phyloP scores from a whole-genome alignment of 345 rosid species.

The Salix viminalis region DNA sequence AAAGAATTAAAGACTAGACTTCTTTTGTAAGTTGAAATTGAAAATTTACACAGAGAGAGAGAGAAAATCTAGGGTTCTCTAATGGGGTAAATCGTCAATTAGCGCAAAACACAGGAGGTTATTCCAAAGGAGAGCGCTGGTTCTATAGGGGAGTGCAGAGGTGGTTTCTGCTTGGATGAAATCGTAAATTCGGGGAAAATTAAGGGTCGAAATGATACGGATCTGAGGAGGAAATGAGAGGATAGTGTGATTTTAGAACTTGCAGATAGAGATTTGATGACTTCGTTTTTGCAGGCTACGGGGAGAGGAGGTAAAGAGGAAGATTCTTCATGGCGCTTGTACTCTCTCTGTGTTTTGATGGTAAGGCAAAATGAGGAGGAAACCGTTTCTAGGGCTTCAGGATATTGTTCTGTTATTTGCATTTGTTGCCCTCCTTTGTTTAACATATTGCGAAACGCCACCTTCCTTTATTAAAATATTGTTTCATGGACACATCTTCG shows the following conservation, averaged over 20 bases:
- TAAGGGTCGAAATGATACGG: conserved; percentile 14
- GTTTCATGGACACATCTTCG: neutral
- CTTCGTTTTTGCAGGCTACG: neutral
- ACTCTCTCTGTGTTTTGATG: neutral
- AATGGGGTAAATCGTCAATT: neutral
- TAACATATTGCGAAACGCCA: neutral
- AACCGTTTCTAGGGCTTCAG: conserved; percentile 20
- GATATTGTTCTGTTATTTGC: conserved; percentile 7
- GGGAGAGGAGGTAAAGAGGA: neutral
- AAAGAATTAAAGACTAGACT: neutral
- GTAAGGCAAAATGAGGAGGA: neutral
- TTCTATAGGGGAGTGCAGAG: neutral
- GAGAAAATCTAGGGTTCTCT: conserved; percentile 1
- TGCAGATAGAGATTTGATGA: neutral
- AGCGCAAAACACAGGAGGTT: neutral
- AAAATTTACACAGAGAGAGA: neutral
- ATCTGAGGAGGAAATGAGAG: conserved; percentile 22
- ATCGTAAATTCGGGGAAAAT: conserved; percentile 29
- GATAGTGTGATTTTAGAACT: neutral
- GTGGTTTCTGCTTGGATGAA: neutral
- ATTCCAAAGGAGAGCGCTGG: neutral
- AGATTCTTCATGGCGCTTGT: neutral
- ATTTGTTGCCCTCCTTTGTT: neutral
- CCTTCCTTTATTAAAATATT: neutral
- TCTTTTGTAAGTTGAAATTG: neutral